phyloP scores from a whole-genome alignment of 495 filamentous ascomycete species.

The Apiosordaria backusii region DNA sequence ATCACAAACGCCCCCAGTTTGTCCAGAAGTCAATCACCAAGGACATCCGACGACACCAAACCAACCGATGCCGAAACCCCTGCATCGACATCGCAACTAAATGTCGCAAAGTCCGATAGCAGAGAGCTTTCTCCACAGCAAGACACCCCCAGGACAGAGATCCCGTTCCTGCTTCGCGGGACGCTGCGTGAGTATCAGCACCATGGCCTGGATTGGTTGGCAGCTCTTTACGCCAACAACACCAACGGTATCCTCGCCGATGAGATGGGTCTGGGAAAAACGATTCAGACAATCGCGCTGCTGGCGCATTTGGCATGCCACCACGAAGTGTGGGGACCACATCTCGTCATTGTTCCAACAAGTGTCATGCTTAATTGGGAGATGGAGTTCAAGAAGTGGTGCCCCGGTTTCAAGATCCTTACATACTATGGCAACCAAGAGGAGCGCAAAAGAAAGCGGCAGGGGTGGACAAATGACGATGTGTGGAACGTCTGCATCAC shows the following conservation, averaged over 20 bases:
- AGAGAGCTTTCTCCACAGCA: constrained; percentile 43
- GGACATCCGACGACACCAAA: constrained; percentile 62
- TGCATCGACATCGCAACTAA: constrained; percentile 54
- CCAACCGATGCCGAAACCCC: constrained; percentile 66
- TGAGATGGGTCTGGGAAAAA: constrained; percentile 99
- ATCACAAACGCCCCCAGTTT: constrained; percentile 39
- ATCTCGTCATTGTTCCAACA: constrained; percentile 94
- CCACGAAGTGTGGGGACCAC: constrained; percentile 91
- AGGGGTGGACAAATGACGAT: constrained; percentile 86
- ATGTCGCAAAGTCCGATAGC: constrained; percentile 35
- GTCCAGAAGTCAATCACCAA: constrained; percentile 52
- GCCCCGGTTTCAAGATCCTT: constrained; percentile 95
- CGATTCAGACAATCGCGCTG: constrained; percentile 95
- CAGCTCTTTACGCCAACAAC: constrained; percentile 81
- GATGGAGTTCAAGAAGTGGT: constrained; percentile 99
- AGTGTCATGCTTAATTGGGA: constrained; percentile 99
- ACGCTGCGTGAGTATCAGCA: constrained; percentile 96
- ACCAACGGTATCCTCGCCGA: constrained; percentile 99
- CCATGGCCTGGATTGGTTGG: constrained; percentile 93
- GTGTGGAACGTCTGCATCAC: constrained; percentile 97
- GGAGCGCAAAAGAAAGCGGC: constrained; percentile 83
- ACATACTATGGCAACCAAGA: constrained; percentile 94
- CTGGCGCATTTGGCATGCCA: constrained; percentile 90
- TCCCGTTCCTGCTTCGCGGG: constrained; percentile 86
- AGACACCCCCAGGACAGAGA: constrained; percentile 60